Evolutionary conservation across 352 stramenopile species (phyloP), one percentile per base, ranked within the genome.

Genomic region (Globisporangium emineosum): DNA sequence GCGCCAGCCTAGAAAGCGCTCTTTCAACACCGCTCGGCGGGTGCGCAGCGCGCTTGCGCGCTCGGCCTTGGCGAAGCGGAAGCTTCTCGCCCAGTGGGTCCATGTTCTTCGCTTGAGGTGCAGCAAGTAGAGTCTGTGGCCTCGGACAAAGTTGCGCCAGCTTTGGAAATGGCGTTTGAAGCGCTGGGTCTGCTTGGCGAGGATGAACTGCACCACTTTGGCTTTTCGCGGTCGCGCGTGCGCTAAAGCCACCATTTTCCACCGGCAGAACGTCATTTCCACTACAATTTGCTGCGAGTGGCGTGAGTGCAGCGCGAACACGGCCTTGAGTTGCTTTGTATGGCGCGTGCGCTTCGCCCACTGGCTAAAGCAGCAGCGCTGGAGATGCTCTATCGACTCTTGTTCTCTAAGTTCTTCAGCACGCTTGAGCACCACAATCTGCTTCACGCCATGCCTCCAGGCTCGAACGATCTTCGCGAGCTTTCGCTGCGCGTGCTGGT

Each of bases 241-340:
- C 1, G 70, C 60, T 27, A 76, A 56, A 0, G 90, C 56, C 10
- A 73, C 81, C 17, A 89, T 33, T 42, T 78, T 88, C 83, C 83
- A 92, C 8, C 58, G 68, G 59, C 69, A 87, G 47, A 87, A 73
- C 5, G 56, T 56, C 47, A 75, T 8, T 53, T 78, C 65, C 27
- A 72, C 65, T 8, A 55, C 27, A 9, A 62, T 60, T 8, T 47
- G 71, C 7, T 57, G 21, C 2, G 43, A 69, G 23, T 71, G 65
- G 45, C 75, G 47, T 25, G 51, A 73, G 10, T 76, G 69, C 32
- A 69, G 25, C 15, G 57, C 29, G 42, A 79, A 58, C 19, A 72
- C 29, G 13, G 64, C 65, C 7, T 58, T 57, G 0, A 84, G 32
- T 1, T 66, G 40, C 2, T 25, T 19, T 33, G 13, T 21, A 9